Conservation (phyloP, 306 rosid genomes). For the Cucurbita moschata region DNA sequence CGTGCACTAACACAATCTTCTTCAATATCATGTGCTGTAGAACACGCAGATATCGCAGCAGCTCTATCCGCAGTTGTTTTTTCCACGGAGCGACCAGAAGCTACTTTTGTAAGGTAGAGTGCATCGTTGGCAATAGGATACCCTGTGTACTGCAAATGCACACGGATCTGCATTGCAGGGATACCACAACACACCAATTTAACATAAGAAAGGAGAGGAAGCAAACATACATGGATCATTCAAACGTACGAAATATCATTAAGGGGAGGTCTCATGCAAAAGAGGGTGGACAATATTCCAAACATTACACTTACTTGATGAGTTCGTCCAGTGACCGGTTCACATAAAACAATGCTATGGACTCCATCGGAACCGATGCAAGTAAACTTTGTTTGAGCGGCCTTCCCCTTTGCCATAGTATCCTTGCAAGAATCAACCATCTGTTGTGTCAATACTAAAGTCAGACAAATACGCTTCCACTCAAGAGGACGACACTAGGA, state of each 20-base stretch:
- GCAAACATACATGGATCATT: not conserved
- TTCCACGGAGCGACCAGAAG: slow-evolving; percentile 22
- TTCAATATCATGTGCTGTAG: slow-evolving; percentile 14
- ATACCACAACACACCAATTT: not conserved
- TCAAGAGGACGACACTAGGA: not conserved
- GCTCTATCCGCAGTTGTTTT: slow-evolving; percentile 49
- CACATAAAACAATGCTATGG: slow-evolving; percentile 61
- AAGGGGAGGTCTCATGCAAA: not conserved
- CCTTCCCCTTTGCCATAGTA: slow-evolving; percentile 44
- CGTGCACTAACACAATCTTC: slow-evolving; percentile 18
- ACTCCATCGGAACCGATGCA: slow-evolving; percentile 49
- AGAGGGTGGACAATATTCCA: not conserved
- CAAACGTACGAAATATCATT: not conserved
- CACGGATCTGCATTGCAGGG: slow-evolving; percentile 54
- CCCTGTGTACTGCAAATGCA: slow-evolving; percentile 60
- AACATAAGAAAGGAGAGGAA: not conserved
- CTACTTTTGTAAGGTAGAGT: slow-evolving; percentile 50
- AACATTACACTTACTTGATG: slow-evolving; percentile 59
- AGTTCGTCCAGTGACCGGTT: slow-evolving; percentile 78
- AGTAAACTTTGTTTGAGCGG: slow-evolving; percentile 60
- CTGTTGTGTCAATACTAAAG: slow-evolving; percentile 24
- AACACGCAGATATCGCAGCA: slow-evolving; percentile 23
- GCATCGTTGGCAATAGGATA: slow-evolving; percentile 80
- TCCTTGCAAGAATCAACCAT: slow-evolving; percentile 16
- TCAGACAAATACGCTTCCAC: not conserved